Conservation (phyloP, 768 basidiomycete genomes). For the Hydnomerulius pinastri region DNA sequence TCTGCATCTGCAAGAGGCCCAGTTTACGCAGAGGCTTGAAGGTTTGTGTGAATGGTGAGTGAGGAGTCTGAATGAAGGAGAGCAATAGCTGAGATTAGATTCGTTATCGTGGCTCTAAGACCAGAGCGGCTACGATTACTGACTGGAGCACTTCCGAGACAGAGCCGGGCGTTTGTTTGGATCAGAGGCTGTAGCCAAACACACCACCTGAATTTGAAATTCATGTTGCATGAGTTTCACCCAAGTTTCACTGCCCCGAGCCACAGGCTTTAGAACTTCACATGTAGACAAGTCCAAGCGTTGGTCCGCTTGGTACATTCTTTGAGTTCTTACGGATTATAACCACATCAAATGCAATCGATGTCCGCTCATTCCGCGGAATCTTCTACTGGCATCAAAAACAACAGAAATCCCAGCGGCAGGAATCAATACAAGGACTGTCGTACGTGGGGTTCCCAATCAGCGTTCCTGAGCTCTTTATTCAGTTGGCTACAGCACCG, state of each 20-base stretch:
- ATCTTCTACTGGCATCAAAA: not conserved
- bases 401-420: constrained; percentile 24
- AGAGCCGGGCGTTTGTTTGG: not conserved
- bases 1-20: too few relatives aligned
- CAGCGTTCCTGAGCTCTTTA: not conserved
- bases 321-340: not conserved
- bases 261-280: too few relatives aligned
- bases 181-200: not conserved
- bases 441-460: constrained; percentile 19
- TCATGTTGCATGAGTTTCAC: not conserved
- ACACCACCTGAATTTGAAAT: not conserved
- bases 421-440: constrained; percentile 34
- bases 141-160: too few relatives aligned
- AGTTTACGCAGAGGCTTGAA: too few relatives aligned
- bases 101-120: too few relatives aligned
- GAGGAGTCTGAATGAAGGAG: too few relatives aligned
- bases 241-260: too few relatives aligned
- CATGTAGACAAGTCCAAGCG: not conserved
- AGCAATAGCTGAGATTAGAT: too few relatives aligned
- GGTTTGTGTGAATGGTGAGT: too few relatives aligned
- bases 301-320: not conserved
- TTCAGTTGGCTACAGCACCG: constrained; percentile 15
- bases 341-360: not conserved
- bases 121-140: too few relatives aligned
- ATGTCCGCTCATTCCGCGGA: not conserved